These are phyloP conservation scores for Alternaria atra DNA, from an alignment of 2,329 filamentous ascomycete species.

Conservation along the genomic window DNA sequence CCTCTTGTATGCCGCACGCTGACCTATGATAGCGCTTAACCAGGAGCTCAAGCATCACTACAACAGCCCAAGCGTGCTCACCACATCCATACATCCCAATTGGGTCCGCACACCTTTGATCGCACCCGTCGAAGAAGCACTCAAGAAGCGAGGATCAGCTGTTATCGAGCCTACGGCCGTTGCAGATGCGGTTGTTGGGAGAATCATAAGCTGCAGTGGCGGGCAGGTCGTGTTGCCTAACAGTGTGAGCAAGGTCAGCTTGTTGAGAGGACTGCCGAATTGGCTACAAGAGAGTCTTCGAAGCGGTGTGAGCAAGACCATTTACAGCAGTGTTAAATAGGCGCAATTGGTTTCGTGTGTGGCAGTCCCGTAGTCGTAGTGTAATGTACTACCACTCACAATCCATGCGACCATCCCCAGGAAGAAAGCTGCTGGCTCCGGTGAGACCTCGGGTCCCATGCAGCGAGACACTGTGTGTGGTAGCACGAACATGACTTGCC, in stretches of 20 bases:
- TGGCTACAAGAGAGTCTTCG: conserved; percentile 58
- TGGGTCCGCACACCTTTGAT: conserved; percentile 55
- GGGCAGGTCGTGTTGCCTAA: conserved; percentile 54
- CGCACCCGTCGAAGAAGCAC: conserved; percentile 37
- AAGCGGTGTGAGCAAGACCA: conserved; percentile 26
- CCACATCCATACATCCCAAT: conserved; percentile 54
- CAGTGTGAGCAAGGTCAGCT: conserved; percentile 28
- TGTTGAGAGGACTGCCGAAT: conserved; percentile 56
- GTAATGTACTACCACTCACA: not conserved
- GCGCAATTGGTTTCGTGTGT: not conserved
- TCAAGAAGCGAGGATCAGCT: conserved; percentile 40
- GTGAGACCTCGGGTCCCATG: conserved; percentile 8
- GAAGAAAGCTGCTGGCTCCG: conserved; percentile 6
- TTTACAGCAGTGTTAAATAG: conserved; percentile 22
- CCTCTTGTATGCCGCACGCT: conserved; percentile 26
- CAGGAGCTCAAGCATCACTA: conserved; percentile 53
- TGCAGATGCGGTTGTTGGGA: conserved; percentile 53
- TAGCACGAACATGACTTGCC: conserved; percentile 9
- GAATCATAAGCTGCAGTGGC: conserved; percentile 51
- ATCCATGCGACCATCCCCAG: conserved; percentile 1
- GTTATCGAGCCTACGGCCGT: conserved; percentile 53
- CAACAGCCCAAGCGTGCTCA: conserved; percentile 53
- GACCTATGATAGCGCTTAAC: conserved; percentile 33
- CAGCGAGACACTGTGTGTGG: conserved; percentile 8
- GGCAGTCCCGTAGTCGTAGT: not conserved